A percentile compares a stretch with the other conserved stretches of the same genome.
phyloP scores from a whole-genome alignment of 2,329 filamentous ascomycete species.

The Fusarium sp. region DNA sequence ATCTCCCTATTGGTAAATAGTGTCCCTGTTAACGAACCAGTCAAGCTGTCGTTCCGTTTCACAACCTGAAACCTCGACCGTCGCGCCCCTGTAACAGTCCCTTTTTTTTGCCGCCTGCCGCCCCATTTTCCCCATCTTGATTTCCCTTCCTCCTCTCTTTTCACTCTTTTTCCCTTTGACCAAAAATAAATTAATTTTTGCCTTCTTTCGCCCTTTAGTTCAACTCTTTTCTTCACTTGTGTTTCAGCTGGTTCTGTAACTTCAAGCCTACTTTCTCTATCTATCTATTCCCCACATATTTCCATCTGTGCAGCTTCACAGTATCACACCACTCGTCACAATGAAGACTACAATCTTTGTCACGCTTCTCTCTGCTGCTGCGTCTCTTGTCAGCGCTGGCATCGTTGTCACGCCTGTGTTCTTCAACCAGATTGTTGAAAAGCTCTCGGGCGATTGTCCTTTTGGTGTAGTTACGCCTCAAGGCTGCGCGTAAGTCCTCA shows the following conservation, averaged over 20 bases:
- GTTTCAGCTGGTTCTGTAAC: constrained; percentile 42
- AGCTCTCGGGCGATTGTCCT: constrained; percentile 63
- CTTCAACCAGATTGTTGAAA: constrained; percentile 64
- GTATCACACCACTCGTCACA: constrained; percentile 29
- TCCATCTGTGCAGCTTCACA: not conserved
- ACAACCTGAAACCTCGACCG: constrained; percentile 47
- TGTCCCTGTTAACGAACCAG: constrained; percentile 27
- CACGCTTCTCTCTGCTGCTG: constrained; percentile 58
- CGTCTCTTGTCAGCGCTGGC: constrained; percentile 63
- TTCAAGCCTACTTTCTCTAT: constrained; percentile 9
- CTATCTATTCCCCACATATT: not conserved
- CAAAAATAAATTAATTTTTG: constrained; percentile 32
- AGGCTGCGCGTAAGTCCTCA: constrained; percentile 67
- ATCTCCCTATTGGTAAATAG: constrained; percentile 9
- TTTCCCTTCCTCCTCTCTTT: constrained; percentile 5
- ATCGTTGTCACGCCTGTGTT: constrained; percentile 68
- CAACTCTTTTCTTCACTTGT: constrained; percentile 7
- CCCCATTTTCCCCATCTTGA: constrained; percentile 5
- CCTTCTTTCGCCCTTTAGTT: constrained; percentile 5
- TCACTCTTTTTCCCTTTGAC: not conserved
- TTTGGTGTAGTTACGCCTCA: constrained; percentile 67
- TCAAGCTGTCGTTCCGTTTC: constrained; percentile 31
- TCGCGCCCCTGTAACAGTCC: constrained; percentile 41
- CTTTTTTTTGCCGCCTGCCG: constrained; percentile 27
- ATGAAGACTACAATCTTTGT: constrained; percentile 50